These are phyloP conservation scores for Leptographium radiaticola DNA, from an alignment of 2,329 filamentous ascomycete species.

Conservation along the genomic window DNA sequence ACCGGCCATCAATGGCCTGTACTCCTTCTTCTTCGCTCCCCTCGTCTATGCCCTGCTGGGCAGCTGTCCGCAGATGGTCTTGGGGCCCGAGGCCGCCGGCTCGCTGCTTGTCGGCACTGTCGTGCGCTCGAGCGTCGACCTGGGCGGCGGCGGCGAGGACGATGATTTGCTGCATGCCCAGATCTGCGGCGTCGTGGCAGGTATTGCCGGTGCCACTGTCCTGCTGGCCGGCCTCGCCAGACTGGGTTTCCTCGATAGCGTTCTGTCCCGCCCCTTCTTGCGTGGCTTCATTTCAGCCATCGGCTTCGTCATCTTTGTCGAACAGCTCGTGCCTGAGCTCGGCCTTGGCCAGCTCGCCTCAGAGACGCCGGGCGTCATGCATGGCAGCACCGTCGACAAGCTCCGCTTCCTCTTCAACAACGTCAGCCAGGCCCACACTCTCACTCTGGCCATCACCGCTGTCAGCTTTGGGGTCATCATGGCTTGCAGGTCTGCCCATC, in stretches of 20 bases:
- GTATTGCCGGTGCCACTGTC: conserved; percentile 77
- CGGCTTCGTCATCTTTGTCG: conserved; percentile 89
- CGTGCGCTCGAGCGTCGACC: conserved; percentile 62
- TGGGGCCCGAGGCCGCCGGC: conserved; percentile 88
- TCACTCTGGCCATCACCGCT: conserved; percentile 66
- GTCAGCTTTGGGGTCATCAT: conserved; percentile 80
- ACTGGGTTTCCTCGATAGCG: conserved; percentile 86
- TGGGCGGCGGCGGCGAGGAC: conserved; percentile 50
- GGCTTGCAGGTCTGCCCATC: conserved; percentile 55
- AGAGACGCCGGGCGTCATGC: conserved; percentile 48
- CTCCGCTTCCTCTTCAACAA: conserved; percentile 65
- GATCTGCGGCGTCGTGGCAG: conserved; percentile 78
- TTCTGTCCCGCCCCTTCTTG: conserved; percentile 82
- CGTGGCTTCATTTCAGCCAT: conserved; percentile 95
- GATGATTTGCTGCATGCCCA: conserved; percentile 58
- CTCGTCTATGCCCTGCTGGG: conserved; percentile 84
- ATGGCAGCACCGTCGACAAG: conserved; percentile 81
- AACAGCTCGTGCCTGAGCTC: conserved; percentile 84
- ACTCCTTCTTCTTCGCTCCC: conserved; percentile 87
- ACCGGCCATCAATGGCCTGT: conserved; percentile 85
- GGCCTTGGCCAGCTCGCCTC: conserved; percentile 59
- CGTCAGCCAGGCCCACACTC: conserved; percentile 49
- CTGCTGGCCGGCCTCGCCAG: conserved; percentile 75
- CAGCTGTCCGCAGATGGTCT: conserved; percentile 83
- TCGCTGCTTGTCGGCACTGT: conserved; percentile 83